Evolutionary conservation across 306 rosid species (phyloP).

Genomic region (Quercus alba): DNA sequence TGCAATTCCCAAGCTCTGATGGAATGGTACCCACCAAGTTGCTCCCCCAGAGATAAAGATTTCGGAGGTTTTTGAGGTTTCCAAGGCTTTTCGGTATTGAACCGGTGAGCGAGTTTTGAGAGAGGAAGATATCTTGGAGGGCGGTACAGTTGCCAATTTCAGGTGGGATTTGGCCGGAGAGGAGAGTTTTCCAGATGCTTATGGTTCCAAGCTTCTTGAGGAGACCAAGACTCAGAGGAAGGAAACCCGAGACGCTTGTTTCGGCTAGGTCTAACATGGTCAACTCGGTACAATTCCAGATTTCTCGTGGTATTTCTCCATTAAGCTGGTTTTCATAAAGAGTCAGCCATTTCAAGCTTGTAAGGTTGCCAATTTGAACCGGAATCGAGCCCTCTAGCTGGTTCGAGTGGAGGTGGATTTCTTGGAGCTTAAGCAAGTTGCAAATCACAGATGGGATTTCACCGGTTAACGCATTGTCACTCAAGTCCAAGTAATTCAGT

Average conservation of each 20-base stretch:
- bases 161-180: conserved; percentile 74
- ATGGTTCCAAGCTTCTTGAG: conserved; percentile 67
- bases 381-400: conserved; percentile 64
- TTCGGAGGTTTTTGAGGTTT: conserved; percentile 50
- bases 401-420: conserved; percentile 55
- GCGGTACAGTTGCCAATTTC: conserved; percentile 64
- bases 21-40: conserved; percentile 74
- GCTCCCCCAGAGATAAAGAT: conserved; percentile 72
- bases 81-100: conserved; percentile 68
- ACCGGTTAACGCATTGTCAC: conserved; percentile 70
- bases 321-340: conserved; percentile 69
- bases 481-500: conserved; percentile 53
- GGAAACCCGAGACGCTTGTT: conserved; percentile 41
- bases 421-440: conserved; percentile 46
- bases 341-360: conserved; percentile 40
- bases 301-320: no score
- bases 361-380: conserved; percentile 59
- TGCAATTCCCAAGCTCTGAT: conserved; percentile 67
- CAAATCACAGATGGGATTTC: conserved; percentile 64
- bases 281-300: no score
- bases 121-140: conserved; percentile 56
- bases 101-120: conserved; percentile 69
- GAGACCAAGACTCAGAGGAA: conserved; percentile 58
- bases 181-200: conserved; percentile 61
- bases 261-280: no score